These are phyloP conservation scores for Alternaria panax DNA, from an alignment of 2,329 filamentous ascomycete genomes.

Conservation along the genomic window DNA sequence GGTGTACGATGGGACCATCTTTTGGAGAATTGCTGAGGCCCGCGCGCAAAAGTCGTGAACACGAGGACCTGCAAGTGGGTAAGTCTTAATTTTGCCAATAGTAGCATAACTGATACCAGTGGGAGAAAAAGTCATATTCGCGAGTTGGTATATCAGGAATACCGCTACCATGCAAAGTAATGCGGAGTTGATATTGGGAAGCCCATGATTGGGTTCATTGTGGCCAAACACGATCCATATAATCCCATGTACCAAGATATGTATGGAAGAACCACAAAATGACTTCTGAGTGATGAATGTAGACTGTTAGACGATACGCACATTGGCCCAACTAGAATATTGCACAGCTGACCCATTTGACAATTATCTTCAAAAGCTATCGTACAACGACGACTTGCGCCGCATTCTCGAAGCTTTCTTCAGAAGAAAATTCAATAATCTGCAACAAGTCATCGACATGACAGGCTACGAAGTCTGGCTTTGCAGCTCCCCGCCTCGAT, in stretches of 20 bases:
- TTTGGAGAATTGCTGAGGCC: conserved; percentile 27
- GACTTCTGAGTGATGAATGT: neutral
- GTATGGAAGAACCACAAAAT: neutral
- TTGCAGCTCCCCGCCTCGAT: neutral
- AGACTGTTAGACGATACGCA: neutral
- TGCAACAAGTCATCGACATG: neutral
- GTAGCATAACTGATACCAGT: neutral
- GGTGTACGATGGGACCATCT: conserved; percentile 34
- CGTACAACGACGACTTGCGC: neutral
- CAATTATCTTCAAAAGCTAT: neutral
- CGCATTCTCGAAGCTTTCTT: neutral
- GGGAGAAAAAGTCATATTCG: neutral
- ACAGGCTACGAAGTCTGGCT: neutral
- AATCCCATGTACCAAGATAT: neutral
- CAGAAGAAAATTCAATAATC: neutral
- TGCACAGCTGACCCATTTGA: neutral
- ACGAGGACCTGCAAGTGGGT: neutral
- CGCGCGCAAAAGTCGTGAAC: neutral
- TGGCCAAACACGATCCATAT: neutral
- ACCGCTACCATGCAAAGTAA: neutral
- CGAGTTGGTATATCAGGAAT: neutral
- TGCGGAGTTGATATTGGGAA: neutral
- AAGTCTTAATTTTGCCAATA: neutral
- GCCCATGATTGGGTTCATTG: neutral
- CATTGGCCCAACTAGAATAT: neutral